Conservation (phyloP, 176 grass and related monocot species). For the Avena atlantica region DNA sequence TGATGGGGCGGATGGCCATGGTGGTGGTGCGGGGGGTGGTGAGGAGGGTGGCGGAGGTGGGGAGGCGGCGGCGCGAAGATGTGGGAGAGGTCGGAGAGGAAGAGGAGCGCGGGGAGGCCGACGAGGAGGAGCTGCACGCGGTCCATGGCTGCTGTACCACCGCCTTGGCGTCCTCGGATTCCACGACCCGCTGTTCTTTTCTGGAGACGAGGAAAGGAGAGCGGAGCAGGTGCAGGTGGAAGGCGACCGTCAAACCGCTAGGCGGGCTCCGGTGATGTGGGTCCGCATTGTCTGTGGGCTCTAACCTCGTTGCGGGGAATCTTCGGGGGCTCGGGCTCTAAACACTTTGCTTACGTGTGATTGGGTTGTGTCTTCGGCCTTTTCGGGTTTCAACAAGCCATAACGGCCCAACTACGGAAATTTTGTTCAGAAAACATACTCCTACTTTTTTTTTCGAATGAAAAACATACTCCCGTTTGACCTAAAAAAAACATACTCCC, state of each 20-base stretch:
- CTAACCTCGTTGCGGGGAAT: background rate
- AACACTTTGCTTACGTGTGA: background rate
- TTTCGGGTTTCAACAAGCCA: background rate
- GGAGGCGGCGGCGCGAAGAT: slow-evolving; percentile 86
- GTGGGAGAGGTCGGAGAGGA: slow-evolving; percentile 84
- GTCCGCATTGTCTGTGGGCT: background rate
- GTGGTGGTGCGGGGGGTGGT: slow-evolving; percentile 43
- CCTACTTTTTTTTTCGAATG: too few species aligned
- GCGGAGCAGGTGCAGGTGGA: background rate
- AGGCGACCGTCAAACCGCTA: background rate
- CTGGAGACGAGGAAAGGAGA: background rate
- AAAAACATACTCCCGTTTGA: too few species aligned
- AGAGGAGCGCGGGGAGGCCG: slow-evolving; percentile 81
- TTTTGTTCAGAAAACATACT: too few species aligned
- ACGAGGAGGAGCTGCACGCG: slow-evolving; percentile 86
- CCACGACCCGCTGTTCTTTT: background rate
- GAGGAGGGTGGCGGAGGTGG: slow-evolving; percentile 54
- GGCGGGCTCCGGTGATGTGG: slow-evolving; percentile 6
- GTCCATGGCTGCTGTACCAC: slow-evolving; percentile 59
- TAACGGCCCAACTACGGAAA: background rate
- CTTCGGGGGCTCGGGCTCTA: background rate
- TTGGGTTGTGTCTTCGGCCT: background rate
- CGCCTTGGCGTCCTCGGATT: background rate
- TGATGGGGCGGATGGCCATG: slow-evolving; percentile 21
- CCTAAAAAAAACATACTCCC: too few species aligned